Conservation (phyloP, 2,329 filamentous ascomycete species). For the Bisporella sp. region DNA sequence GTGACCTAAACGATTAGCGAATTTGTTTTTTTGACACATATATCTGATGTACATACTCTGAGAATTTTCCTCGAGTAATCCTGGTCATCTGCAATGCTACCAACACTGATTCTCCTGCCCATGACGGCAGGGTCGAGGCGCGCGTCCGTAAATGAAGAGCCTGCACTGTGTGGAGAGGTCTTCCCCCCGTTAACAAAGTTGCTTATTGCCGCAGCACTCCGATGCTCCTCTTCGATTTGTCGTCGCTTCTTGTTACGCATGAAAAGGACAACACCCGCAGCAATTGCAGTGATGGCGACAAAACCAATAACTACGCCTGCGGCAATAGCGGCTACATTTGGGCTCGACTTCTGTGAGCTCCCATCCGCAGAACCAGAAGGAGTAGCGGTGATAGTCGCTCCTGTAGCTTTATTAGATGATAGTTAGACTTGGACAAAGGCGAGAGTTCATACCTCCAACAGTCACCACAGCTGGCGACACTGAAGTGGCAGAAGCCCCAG, state of each 20-base stretch:
- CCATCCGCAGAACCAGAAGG: background rate
- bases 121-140: conserved; percentile 79
- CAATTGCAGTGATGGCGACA: conserved; percentile 57
- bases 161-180: conserved; percentile 46
- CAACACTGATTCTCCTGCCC: conserved; percentile 80
- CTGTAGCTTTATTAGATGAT: background rate
- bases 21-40: background rate
- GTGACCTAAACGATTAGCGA: conserved; percentile 38
- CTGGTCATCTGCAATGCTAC: conserved; percentile 94
- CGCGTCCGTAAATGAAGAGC: conserved; percentile 69
- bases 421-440: background rate
- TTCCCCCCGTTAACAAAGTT: conserved; percentile 63
- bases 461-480: conserved; percentile 21
- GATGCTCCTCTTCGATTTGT: conserved; percentile 77
- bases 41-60: conserved; percentile 55
- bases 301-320: conserved; percentile 84
- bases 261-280: conserved; percentile 66
- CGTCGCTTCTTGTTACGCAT: conserved; percentile 69
- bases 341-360: conserved; percentile 1
- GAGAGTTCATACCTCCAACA: conserved; percentile 8
- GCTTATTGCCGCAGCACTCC: conserved; percentile 71
- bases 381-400: background rate
- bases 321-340: conserved; percentile 67
- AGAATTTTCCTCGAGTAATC: conserved; percentile 95
- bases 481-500: conserved; percentile 12